Evolutionary conservation across 108 stramenopile genomes (phyloP).

Genomic region (Skeletonema grethae): DNA sequence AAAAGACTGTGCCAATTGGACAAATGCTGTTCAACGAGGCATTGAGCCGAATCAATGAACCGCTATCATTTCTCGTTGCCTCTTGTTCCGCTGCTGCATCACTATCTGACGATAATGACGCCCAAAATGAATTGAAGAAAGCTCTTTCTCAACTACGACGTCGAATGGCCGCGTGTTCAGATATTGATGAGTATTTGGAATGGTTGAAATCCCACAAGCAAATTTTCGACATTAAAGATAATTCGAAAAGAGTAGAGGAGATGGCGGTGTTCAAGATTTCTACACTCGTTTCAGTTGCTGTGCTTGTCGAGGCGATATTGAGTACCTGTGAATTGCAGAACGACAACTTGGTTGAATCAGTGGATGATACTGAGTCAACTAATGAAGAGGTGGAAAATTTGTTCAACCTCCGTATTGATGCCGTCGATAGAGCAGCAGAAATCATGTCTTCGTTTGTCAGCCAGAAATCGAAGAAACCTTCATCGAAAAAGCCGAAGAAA

Average conservation of each 20-base stretch:
- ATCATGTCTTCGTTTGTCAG: conserved; percentile 39
- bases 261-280: conserved; percentile 35
- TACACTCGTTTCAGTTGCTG: conserved; percentile 27
- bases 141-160: conserved; percentile 22
- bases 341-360: conserved; percentile 1
- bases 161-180: conserved; percentile 29
- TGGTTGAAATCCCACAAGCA: conserved; percentile 34
- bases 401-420: conserved; percentile 39
- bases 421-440: conserved; percentile 27
- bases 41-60: conserved; percentile 37
- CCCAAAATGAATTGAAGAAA: conserved; percentile 22
- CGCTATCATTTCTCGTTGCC: conserved; percentile 36
- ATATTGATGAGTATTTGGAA: conserved; percentile 30
- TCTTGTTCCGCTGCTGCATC: conserved; percentile 24
- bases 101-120: conserved; percentile 8
- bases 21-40: conserved; percentile 40
- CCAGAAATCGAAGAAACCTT: background rate
- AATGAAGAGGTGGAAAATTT: conserved; percentile 35
- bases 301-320: conserved; percentile 26
- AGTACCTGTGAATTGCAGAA: conserved; percentile 17
- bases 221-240: conserved; percentile 31
- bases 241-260: conserved; percentile 26
- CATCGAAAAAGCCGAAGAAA: conserved; percentile 34
- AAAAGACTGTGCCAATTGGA: conserved; percentile 21
- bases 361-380: conserved; percentile 4